Percentiles rank a stretch among this genome's conserved stretches.
These are phyloP conservation scores for Claviceps maximensis DNA, from an alignment of 2,329 filamentous ascomycete genomes.

Conservation along the genomic window DNA sequence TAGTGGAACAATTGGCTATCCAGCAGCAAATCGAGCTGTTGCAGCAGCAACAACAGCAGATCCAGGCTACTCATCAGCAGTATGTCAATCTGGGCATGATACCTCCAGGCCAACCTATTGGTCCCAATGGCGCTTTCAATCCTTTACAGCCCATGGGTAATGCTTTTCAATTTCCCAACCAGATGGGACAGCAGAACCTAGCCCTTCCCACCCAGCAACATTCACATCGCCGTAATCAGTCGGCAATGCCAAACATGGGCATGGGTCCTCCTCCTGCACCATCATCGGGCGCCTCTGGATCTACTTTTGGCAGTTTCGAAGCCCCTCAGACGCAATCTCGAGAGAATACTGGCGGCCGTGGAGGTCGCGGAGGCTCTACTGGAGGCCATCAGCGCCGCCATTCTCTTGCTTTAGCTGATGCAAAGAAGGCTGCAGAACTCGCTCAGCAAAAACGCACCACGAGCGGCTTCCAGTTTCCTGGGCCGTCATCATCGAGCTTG, in stretches of 20 bases:
- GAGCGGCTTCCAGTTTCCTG: constrained; percentile 87
- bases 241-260: constrained; percentile 82
- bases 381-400: constrained; percentile 86
- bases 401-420: constrained; percentile 85
- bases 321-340: constrained; percentile 29
- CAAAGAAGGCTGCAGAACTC: constrained; percentile 92
- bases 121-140: constrained; percentile 58
- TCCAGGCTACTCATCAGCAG: constrained; percentile 91
- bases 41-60: constrained; percentile 96
- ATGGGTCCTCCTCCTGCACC: constrained; percentile 84
- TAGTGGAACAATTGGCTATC: constrained; percentile 94
- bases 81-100: constrained; percentile 97
- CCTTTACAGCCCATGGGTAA: constrained; percentile 71
- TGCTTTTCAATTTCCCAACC: constrained; percentile 80
- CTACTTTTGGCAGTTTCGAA: constrained; percentile 67
- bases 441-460: constrained; percentile 95
- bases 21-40: constrained; percentile 96
- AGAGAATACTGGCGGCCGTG: constrained; percentile 38
- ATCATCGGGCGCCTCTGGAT: constrained; percentile 76
- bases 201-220: constrained; percentile 64
- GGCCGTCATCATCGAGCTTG: constrained; percentile 52
- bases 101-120: constrained; percentile 64
- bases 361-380: constrained; percentile 52
- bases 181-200: constrained; percentile 63
- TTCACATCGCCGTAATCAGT: constrained; percentile 95